phyloP scores from a whole-genome alignment of 768 basidiomycete genomes.

The Goffeauzyma gilvescens region DNA sequence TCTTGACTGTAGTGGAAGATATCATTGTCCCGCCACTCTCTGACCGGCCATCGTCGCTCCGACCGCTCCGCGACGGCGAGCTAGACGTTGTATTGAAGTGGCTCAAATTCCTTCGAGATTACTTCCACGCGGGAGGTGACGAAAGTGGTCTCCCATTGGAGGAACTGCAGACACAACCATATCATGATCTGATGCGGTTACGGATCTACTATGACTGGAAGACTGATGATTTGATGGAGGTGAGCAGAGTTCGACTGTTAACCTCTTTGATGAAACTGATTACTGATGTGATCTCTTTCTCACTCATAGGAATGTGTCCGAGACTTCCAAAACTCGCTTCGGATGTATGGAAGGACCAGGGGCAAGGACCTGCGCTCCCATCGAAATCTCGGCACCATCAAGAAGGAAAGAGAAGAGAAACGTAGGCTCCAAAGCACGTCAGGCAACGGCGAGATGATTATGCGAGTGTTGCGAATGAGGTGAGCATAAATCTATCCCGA shows the following conservation, averaged over 20 bases:
- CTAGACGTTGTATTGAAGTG: conserved; percentile 98
- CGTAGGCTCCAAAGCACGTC: conserved; percentile 47
- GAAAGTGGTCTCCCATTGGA: conserved; percentile 64
- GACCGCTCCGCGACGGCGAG: conserved; percentile 80
- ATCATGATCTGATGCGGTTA: conserved; percentile 72
- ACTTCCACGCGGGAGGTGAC: conserved; percentile 86
- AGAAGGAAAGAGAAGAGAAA: conserved; percentile 80
- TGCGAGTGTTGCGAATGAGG: conserved; percentile 92
- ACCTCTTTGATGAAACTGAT: neutral
- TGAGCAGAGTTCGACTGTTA: conserved; percentile 9
- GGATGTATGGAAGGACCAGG: conserved; percentile 59
- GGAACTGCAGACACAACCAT: conserved; percentile 78
- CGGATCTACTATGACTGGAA: conserved; percentile 89
- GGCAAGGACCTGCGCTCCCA: conserved; percentile 83
- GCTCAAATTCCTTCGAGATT: conserved; percentile 85
- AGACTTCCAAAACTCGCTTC: conserved; percentile 75
- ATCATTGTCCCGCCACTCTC: conserved; percentile 78
- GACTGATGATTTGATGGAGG: conserved; percentile 34
- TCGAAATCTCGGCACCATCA: conserved; percentile 91
- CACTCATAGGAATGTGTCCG: conserved; percentile 76
- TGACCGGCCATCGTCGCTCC: conserved; percentile 70
- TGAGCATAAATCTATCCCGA: too few species aligned
- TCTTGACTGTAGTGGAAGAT: conserved; percentile 64
- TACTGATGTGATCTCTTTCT: conserved; percentile 1
- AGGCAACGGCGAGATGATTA: conserved; percentile 68